Conservation (phyloP, 1,284 basidiomycete species). For the Cronartium ribicola region DNA sequence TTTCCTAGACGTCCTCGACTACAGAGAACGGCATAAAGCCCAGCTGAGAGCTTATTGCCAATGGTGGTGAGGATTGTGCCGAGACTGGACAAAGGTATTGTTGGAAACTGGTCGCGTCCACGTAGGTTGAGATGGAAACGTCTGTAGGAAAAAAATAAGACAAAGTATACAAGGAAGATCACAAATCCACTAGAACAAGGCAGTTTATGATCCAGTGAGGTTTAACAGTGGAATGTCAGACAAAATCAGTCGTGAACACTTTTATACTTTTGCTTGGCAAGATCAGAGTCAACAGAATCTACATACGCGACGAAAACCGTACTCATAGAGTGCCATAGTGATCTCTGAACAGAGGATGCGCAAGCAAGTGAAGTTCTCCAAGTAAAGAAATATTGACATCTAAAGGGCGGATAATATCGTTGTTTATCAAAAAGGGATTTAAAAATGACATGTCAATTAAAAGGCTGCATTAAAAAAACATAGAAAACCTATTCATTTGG, state of each 20-base stretch:
- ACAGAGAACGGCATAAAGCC: background rate
- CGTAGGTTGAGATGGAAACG: background rate
- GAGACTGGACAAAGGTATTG: background rate
- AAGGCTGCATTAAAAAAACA: background rate
- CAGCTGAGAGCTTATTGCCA: background rate
- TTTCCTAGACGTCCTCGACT: background rate
- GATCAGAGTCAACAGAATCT: too few relatives aligned
- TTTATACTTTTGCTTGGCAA: too few relatives aligned
- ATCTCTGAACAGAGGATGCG: background rate
- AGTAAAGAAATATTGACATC: conserved; percentile 8
- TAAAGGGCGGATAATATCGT: background rate
- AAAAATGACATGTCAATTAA: background rate
- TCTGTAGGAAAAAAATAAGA: background rate
- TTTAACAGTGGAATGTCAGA: background rate
- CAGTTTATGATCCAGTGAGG: background rate
- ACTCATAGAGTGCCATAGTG: background rate
- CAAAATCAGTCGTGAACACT: too few relatives aligned
- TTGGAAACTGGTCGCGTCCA: background rate
- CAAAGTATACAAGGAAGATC: background rate
- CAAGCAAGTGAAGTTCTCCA: conserved; percentile 13
- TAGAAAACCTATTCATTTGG: too few relatives aligned
- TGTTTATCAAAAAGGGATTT: background rate
- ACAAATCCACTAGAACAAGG: background rate
- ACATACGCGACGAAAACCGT: background rate
- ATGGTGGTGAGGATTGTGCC: background rate